Percentiles rank a stretch among this genome's conserved stretches.
phyloP scores from a whole-genome alignment of 1,284 basidiomycete species.

The Pterulicium gracile region DNA sequence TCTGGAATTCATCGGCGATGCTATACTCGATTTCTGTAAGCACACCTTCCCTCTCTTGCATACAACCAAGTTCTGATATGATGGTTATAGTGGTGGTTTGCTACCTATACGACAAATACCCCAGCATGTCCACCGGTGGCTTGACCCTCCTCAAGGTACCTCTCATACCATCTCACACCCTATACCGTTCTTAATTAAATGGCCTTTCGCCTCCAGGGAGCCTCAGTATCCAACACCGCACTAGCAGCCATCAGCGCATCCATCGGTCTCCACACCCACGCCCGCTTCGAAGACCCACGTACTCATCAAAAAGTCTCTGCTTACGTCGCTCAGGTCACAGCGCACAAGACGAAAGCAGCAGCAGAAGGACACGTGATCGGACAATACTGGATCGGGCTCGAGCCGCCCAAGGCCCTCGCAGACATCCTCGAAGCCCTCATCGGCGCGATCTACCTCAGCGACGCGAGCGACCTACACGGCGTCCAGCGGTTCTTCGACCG shows the following conservation, averaged over 20 bases:
- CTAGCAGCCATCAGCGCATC: slow-evolving; percentile 64
- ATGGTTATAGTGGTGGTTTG: slow-evolving; percentile 52
- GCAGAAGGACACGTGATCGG: slow-evolving; percentile 39
- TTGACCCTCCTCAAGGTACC: slow-evolving; percentile 70
- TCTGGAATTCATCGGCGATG: slow-evolving; percentile 76
- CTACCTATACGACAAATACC: slow-evolving; percentile 54
- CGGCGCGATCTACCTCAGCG: slow-evolving; percentile 68
- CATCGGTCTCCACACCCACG: slow-evolving; percentile 49
- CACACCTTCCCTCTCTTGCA: slow-evolving; percentile 10
- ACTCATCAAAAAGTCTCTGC: slow-evolving; percentile 37
- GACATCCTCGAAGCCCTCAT: slow-evolving; percentile 71
- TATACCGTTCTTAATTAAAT: slow-evolving; percentile 5
- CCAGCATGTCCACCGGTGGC: slow-evolving; percentile 53
- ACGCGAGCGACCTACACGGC: slow-evolving; percentile 49
- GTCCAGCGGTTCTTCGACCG: slow-evolving; percentile 54
- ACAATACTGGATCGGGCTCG: slow-evolving; percentile 68
- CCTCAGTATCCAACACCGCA: slow-evolving; percentile 72
- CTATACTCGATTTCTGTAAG: slow-evolving; percentile 70
- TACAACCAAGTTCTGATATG: no score
- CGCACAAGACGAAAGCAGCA: slow-evolving; percentile 30
- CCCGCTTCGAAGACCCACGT: slow-evolving; percentile 44
- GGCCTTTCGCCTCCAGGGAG: slow-evolving; percentile 33
- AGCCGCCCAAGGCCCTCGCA: slow-evolving; percentile 67
- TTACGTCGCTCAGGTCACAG: slow-evolving; percentile 42
- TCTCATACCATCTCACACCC: no score